phyloP scores from a whole-genome alignment of 2,329 filamentous ascomycete species.

The Mycocentrospora acerina region DNA sequence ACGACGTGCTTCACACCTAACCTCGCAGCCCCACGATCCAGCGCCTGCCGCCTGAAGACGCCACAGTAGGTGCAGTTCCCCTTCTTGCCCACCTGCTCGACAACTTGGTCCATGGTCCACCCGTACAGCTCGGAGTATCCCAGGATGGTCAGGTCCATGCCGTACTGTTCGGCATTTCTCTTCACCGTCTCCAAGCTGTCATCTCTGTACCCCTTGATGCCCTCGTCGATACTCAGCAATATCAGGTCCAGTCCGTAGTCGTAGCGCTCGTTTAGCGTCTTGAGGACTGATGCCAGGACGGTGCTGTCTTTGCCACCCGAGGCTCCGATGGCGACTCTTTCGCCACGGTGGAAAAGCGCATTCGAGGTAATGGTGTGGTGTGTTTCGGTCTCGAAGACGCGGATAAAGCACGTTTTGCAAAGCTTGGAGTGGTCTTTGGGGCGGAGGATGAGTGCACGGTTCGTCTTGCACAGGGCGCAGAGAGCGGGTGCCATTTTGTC shows the following conservation, averaged over 20 bases:
- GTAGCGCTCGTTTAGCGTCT: slow-evolving; percentile 89
- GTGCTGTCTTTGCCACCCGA: slow-evolving; percentile 98
- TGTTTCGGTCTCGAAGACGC: slow-evolving; percentile 87
- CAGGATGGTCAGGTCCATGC: slow-evolving; percentile 87
- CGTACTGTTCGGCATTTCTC: slow-evolving; percentile 86
- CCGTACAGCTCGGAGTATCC: slow-evolving; percentile 94
- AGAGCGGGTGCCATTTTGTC: slow-evolving; percentile 72
- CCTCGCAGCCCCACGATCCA: slow-evolving; percentile 87
- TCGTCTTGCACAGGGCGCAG: slow-evolving; percentile 74
- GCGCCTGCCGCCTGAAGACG: slow-evolving; percentile 89
- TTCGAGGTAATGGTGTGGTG: slow-evolving; percentile 87
- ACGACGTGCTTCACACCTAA: slow-evolving; percentile 90
- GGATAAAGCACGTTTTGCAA: slow-evolving; percentile 85
- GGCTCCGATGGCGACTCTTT: slow-evolving; percentile 89
- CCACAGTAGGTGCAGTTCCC: slow-evolving; percentile 99
- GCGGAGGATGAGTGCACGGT: slow-evolving; percentile 84
- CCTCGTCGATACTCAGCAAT: slow-evolving; percentile 91
- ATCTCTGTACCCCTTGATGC: slow-evolving; percentile 94
- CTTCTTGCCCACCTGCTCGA: slow-evolving; percentile 94
- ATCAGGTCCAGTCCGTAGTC: slow-evolving; percentile 83
- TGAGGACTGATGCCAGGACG: slow-evolving; percentile 89
- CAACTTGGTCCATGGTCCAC: slow-evolving; percentile 99
- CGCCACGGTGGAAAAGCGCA: slow-evolving; percentile 78
- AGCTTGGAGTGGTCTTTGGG: slow-evolving; percentile 95
- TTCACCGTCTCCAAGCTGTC: slow-evolving; percentile 97